Base-by-base conservation (phyloP, 176 grass and related monocot species). In the Rhynchospora breviuscula region DNA sequence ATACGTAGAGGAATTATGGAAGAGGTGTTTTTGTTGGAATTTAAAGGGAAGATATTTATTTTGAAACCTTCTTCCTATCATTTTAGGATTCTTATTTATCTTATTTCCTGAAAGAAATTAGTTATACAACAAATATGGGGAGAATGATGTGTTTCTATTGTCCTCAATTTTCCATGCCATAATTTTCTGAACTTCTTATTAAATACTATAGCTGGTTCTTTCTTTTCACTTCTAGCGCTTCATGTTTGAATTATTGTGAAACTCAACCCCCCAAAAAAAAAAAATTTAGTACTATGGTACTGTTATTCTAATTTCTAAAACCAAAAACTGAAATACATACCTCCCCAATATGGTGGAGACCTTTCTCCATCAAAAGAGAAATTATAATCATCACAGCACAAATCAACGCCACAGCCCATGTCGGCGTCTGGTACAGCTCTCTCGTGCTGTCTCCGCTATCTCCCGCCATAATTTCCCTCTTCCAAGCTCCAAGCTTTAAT, bases 381-480 rank as follows among this genome's bases (percentile, higher is more conserved):
- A 97, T 6, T 49, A 90, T 40, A 40, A 97, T 85, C 49, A 97
- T 93, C 76, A 87, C 74, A 33, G 86, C 17, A 67, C 86, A 89
- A 21, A 97, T 89, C 1, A 97, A 0, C 10, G 91, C 91, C 83
- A 97, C 93, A 59, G 93, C 91, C 93, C 93, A 97, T 25, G 89
- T 93, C 51, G 91, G 93, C 25, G 94, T 93, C 1, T 87, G 26
- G 86, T 63, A 79, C 60, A 97, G 74, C 25, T 82, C 80, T 52
- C 86, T 52, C 4, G 82, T 91, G 13, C 68, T 87, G 0, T 5
- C n/a, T 0, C 2, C 33, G 33, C 67, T 14, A 1, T 18, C 79
- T 5, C 87, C 94, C 86, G 85, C 89, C 44, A 56, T 62, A 45
- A 3, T 21, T 52, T 7, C 54, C 31, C 73, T 33, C 73, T 78